phyloP scores from a whole-genome alignment of 306 rosid genomes.

The Cercis canadensis region DNA sequence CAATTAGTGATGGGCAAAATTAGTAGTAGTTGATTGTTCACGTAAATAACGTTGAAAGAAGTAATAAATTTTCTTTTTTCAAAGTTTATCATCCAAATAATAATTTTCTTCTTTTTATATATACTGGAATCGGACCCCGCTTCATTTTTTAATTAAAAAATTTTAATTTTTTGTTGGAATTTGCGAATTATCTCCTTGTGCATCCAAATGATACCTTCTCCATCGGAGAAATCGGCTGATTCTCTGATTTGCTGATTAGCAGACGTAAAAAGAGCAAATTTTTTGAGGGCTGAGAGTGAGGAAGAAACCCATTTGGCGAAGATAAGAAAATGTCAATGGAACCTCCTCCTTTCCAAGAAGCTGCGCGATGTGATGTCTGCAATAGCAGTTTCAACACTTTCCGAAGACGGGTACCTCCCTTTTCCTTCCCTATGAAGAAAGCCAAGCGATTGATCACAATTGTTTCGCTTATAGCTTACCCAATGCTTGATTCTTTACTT shows the following conservation, averaged over 20 bases:
- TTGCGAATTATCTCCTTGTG: no score
- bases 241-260: conserved; percentile 22
- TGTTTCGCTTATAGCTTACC: background rate
- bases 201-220: background rate
- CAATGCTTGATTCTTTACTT: conserved; percentile 2
- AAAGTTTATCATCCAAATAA: no score
- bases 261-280: background rate
- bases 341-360: conserved; percentile 89
- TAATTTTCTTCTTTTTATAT: background rate
- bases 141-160: no score
- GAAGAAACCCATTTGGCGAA: conserved; percentile 27
- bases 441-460: background rate
- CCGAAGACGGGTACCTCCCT: conserved; percentile 75
- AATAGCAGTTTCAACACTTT: conserved; percentile 94
- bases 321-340: conserved; percentile 57
- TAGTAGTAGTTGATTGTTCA: no score
- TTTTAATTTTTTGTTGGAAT: no score
- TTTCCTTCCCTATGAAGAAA: background rate
- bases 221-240: background rate
- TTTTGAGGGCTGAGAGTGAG: background rate
- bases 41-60: no score
- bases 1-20: no score
- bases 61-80: no score
- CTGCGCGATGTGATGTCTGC: conserved; percentile 94
- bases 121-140: no score